Base-by-base conservation (phyloP, 345 rosid genomes). In the Cardamine chenopodiifolia region DNA sequence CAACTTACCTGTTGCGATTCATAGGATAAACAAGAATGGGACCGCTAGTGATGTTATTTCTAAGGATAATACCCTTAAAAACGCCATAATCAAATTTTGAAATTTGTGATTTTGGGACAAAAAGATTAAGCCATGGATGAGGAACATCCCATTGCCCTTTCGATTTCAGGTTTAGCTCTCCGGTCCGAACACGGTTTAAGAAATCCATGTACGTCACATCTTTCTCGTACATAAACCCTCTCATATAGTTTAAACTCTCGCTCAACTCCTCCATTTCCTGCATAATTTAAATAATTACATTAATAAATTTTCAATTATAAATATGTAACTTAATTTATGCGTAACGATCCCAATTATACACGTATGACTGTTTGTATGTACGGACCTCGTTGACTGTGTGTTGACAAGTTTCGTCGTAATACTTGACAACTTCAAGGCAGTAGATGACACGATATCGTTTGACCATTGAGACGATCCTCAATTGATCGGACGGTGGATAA, bases 71-170 rank as follows among this genome's bases (percentile, higher is more conserved):
- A 71, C 82, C 83, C 61, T 56, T 81, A 74, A 95, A 86, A 78
- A 92, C 88, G n/a, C 90, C 90, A 4, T 82, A 35, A 62, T 85
- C 74, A 85, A 95, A 90, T 40, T 81, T 83, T 0, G 61, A 54
- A 14, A 95, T 89, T 4, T 75, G 81, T 60, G 99, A 92, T 76
- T 81, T 87, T 15, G 99, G 97, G n/a, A 95, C 70, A 55, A 95
- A 92, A 3, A 95, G 83, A 70, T 92, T 95, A 25, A 92, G 78
- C 99, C 99, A 95, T 22, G 99, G 99, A 84, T 95, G 99, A 31
- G 99, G 97, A 81, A 92, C 92, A 15, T 94, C 87, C 98, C 98
- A 93, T 5, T 85, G 73, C 54, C 91, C 92, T 76, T 81, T 82
- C 1, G 93, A 79, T 52, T 69, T 81, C 55, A 94, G 89, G 48